These are phyloP conservation scores for Hericium rajendrae DNA, from an alignment of 768 basidiomycete genomes.

Conservation along the genomic window DNA sequence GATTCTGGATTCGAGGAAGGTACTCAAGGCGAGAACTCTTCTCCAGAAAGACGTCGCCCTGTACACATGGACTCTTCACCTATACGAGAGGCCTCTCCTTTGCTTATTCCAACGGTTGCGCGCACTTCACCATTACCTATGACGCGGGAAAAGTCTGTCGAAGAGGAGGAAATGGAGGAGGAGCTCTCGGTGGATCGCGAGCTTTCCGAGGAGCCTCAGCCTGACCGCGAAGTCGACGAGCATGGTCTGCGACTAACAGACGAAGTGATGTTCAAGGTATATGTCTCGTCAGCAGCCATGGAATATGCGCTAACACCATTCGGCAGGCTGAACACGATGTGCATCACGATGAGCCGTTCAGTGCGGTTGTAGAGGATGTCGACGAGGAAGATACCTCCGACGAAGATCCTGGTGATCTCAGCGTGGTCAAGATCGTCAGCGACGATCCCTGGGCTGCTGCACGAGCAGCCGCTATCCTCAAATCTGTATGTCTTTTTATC, in stretches of 20 bases:
- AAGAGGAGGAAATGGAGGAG: constrained; percentile 16
- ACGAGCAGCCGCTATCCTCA: constrained; percentile 86
- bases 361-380: constrained; percentile 15
- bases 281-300: neutral
- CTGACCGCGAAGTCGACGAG: constrained; percentile 15
- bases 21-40: neutral
- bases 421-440: constrained; percentile 78
- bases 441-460: constrained; percentile 82
- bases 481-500: constrained; percentile 47
- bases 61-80: neutral
- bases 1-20: neutral
- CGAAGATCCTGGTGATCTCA: constrained; percentile 40
- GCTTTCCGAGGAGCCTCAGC: constrained; percentile 21
- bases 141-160: constrained; percentile 1
- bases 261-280: neutral
- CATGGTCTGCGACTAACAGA: neutral
- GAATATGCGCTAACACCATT: neutral
- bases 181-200: constrained; percentile 27
- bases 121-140: neutral
- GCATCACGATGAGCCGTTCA: neutral
- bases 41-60: neutral
- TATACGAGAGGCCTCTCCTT: neutral
- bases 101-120: neutral
- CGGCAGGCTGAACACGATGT: neutral
- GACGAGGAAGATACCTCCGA: constrained; percentile 31